Evolutionary conservation across 345 rosid species (phyloP).

Genomic region (Brassica carinata): DNA sequence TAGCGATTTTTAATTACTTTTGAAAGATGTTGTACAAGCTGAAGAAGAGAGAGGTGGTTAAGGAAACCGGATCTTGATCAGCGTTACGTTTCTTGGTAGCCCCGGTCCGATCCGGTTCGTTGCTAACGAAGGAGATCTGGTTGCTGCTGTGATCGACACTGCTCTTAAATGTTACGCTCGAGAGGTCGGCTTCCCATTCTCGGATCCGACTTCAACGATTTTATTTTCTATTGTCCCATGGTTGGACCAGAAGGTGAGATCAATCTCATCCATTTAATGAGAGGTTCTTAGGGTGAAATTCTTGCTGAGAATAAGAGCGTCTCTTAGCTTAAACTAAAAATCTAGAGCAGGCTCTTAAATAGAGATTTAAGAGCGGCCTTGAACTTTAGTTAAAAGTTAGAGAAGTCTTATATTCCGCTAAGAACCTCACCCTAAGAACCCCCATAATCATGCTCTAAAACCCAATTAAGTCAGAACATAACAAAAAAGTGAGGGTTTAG

Average conservation of each 20-base stretch:
- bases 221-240: slow-evolving; percentile 67
- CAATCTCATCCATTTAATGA: background rate
- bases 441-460: too few relatives aligned
- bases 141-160: slow-evolving; percentile 71
- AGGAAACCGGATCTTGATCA: slow-evolving; percentile 72
- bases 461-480: too few relatives aligned
- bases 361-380: too few relatives aligned
- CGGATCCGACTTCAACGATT: slow-evolving; percentile 69
- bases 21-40: slow-evolving; percentile 53
- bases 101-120: slow-evolving; percentile 95
- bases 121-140: slow-evolving; percentile 75
- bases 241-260: slow-evolving; percentile 60
- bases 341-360: too few relatives aligned
- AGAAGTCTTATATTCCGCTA: too few relatives aligned
- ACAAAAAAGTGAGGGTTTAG: too few relatives aligned
- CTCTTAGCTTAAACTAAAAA: too few relatives aligned
- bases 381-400: too few relatives aligned
- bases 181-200: slow-evolving; percentile 92
- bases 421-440: too few relatives aligned
- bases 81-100: slow-evolving; percentile 81
- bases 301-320: too few relatives aligned
- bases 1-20: background rate
- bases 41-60: slow-evolving; percentile 59
- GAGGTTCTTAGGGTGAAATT: too few relatives aligned
- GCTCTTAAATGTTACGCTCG: slow-evolving; percentile 83